Base-by-base conservation (phyloP, 768 basidiomycete species). In the Mycena olivaceomarginata region DNA sequence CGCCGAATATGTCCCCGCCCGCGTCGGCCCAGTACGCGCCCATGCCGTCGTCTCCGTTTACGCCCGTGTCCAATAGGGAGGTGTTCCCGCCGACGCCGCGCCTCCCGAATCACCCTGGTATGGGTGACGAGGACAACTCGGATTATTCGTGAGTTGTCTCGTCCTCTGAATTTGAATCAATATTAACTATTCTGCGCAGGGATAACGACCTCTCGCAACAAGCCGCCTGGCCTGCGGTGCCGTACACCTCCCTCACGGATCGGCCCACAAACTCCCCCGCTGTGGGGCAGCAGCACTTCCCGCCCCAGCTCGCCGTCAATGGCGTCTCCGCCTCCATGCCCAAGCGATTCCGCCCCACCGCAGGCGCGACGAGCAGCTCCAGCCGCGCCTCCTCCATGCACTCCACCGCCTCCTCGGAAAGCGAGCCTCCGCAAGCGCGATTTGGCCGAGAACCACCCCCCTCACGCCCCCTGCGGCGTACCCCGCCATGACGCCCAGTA, bases 321-420 rank as follows among this genome's bases (percentile, higher is more conserved):
- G 95, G 94, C 40, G 85, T 94, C 51, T 90, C 93, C 13, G 91
- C 92, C 18, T 87, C 91, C 70, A 89, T 91, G 59, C 93, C 94
- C 15, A 89, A 87, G 72, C 89, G 86, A 81, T 81, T 92, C 83
- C 80, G 73, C 84, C 67, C 84, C 82, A 16, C 15, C 2, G 18
- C 48, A 18, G 48, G 48, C 48, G 48, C 46, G 18, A 18, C 46
- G 16, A 31, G 65, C 73, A 39, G 70, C 18, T 15, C 48, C 41
- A 69, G 72, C 62, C 67, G 43, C 46, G 53, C 67, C 43, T 65
- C 76, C 7, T 48, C 63, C 18, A 16, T 40, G 60, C 60, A 62
- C 39, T 62, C 60, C 12, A 40, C 60, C 43, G 63, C 86, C 37
- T 88, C 89, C 10, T 81, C 87, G 39, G 91, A 92, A 79, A 89